Evolutionary conservation across 305 asterid species (phyloP).

Genomic region (Caryopteris hybrid): DNA sequence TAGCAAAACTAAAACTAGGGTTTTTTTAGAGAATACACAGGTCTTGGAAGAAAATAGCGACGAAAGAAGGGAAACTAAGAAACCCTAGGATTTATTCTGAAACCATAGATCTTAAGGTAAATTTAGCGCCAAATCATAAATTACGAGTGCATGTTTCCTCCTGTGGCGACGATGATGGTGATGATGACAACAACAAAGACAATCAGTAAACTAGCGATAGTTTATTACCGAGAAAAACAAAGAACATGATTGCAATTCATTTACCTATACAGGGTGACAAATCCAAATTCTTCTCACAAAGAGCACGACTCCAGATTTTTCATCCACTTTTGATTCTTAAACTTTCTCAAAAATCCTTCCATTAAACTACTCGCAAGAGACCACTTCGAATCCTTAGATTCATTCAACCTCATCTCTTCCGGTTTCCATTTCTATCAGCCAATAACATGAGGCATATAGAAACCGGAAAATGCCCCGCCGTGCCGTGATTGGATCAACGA

Average conservation of each 20-base stretch:
- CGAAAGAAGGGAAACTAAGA: neutral
- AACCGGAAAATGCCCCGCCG: slow-evolving; percentile 22
- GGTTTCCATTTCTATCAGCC: slow-evolving; percentile 11
- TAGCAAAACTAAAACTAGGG: slow-evolving; percentile 23
- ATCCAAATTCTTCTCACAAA: slow-evolving; percentile 13
- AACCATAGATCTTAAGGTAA: slow-evolving; percentile 29
- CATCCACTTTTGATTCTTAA: slow-evolving; percentile 19
- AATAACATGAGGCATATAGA: slow-evolving; percentile 4
- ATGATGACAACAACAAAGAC: slow-evolving; percentile 8
- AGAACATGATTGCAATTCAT: neutral
- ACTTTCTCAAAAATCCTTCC: slow-evolving; percentile 22
- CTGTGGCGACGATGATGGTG: too few relatives aligned
- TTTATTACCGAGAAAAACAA: neutral
- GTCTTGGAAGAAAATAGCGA: neutral
- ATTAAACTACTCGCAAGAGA: slow-evolving; percentile 2
- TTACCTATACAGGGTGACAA: slow-evolving; percentile 20
- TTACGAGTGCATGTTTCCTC: neutral
- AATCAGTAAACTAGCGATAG: slow-evolving; percentile 5
- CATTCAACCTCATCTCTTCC: slow-evolving; percentile 19
- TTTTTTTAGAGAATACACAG: slow-evolving; percentile 9
- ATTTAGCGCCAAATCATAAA: slow-evolving; percentile 20
- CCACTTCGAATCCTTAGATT: slow-evolving; percentile 13
- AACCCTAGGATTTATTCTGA: slow-evolving; percentile 24
- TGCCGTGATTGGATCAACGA: slow-evolving; percentile 29
- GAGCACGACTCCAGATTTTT: slow-evolving; percentile 8